These are phyloP conservation scores for Zancudomyces culisetae DNA, from an alignment of 371 early-diverging fungal species.

Conservation along the genomic window DNA sequence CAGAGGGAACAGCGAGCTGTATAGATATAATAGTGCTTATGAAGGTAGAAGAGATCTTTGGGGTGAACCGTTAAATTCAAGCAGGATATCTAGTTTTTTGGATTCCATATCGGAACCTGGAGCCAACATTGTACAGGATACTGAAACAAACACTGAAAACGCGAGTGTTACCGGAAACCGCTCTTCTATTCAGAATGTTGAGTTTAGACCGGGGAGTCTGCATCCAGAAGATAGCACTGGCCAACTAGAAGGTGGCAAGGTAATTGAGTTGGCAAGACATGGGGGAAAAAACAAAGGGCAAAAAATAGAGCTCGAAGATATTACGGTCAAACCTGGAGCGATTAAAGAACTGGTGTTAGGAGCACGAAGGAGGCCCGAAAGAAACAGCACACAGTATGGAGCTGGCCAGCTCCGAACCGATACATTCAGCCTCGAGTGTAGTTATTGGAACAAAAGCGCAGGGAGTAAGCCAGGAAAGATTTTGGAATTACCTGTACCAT, in stretches of 20 bases:
- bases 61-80: too few relatives aligned
- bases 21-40: too few relatives aligned
- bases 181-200: too few relatives aligned
- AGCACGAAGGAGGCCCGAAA: constrained; percentile 52
- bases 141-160: too few relatives aligned
- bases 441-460: constrained; percentile 12
- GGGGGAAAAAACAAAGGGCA: neutral
- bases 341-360: constrained; percentile 63
- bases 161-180: too few relatives aligned
- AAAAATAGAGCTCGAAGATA: constrained; percentile 60
- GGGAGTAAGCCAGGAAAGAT: constrained; percentile 16
- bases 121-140: too few relatives aligned
- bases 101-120: too few relatives aligned
- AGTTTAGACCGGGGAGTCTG: too few relatives aligned
- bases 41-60: too few relatives aligned
- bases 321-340: constrained; percentile 64
- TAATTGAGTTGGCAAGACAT: neutral
- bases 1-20: too few relatives aligned
- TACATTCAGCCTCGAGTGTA: constrained; percentile 57
- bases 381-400: constrained; percentile 29
- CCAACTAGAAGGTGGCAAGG: neutral
- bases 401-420: constrained; percentile 56
- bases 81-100: too few relatives aligned
- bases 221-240: too few relatives aligned
- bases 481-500: constrained; percentile 60